phyloP scores from a whole-genome alignment of 768 basidiomycete genomes.

The Termitomyces sp. region DNA sequence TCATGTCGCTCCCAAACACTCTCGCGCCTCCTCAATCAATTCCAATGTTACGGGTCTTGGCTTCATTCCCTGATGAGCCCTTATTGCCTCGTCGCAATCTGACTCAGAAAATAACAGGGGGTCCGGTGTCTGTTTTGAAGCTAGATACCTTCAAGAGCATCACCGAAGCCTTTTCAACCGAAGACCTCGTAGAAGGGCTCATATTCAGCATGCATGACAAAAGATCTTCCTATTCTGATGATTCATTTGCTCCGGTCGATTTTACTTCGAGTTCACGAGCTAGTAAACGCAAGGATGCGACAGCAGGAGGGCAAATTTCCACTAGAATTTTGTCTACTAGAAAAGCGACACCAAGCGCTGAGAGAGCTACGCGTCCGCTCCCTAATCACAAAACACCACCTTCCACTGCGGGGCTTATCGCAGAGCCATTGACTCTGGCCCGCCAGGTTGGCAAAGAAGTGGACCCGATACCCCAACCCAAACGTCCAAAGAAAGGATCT shows the following conservation, averaged over 20 bases:
- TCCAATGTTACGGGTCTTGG: neutral
- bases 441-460: too few species aligned
- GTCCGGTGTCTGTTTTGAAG: neutral
- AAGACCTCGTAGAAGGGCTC: neutral
- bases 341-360: too few species aligned
- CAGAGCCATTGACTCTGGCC: too few species aligned
- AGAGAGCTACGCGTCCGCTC: too few species aligned
- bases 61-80: neutral
- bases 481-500: neutral
- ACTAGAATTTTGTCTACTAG: too few species aligned
- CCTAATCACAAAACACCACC: too few species aligned
- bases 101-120: neutral
- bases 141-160: neutral
- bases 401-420: too few species aligned
- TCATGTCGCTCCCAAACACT: neutral
- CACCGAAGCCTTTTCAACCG: neutral
- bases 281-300: too few species aligned
- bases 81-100: neutral
- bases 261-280: too few species aligned
- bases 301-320: too few species aligned
- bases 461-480: too few species aligned
- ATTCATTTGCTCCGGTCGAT: too few species aligned
- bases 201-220: neutral
- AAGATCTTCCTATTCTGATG: neutral
- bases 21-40: neutral